Conservation (phyloP, 2,329 filamentous ascomycete species). For the Huntiella bhutanensis region DNA sequence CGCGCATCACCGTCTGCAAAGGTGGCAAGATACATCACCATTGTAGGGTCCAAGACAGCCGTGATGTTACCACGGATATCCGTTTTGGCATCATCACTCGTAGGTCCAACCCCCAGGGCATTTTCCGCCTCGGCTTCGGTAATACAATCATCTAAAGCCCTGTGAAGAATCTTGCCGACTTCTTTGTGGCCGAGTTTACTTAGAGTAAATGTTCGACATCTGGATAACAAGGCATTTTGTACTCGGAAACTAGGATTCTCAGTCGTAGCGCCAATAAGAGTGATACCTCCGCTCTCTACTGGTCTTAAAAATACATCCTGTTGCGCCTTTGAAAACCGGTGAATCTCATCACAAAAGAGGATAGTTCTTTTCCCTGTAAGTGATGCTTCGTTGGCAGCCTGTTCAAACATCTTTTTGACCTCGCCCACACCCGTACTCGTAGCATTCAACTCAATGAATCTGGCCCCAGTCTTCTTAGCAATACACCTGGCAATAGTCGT, state of each 20-base stretch:
- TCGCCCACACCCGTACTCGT: conserved; percentile 75
- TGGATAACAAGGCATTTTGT: conserved; percentile 66
- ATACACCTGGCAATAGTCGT: conserved; percentile 87
- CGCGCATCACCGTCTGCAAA: conserved; percentile 88
- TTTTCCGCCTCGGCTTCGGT: neutral
- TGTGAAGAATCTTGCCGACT: conserved; percentile 51
- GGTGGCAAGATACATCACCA: conserved; percentile 62
- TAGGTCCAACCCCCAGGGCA: neutral
- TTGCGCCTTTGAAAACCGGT: conserved; percentile 76
- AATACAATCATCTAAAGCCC: conserved; percentile 41
- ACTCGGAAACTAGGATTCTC: conserved; percentile 95
- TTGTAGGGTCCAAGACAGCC: conserved; percentile 50
- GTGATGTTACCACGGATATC: conserved; percentile 11
- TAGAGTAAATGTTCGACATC: conserved; percentile 81
- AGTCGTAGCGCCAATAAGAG: conserved; percentile 84
- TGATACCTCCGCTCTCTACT: conserved; percentile 79
- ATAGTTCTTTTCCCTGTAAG: conserved; percentile 83
- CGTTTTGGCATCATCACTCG: neutral
- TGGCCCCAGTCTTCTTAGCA: conserved; percentile 58
- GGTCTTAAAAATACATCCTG: conserved; percentile 90
- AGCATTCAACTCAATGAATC: conserved; percentile 92
- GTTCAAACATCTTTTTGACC: conserved; percentile 77
- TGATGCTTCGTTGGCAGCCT: conserved; percentile 60
- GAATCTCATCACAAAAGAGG: conserved; percentile 94
- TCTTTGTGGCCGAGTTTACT: conserved; percentile 54